phyloP scores from a whole-genome alignment of 257 asterid species.

The Leonotis leonurus region DNA sequence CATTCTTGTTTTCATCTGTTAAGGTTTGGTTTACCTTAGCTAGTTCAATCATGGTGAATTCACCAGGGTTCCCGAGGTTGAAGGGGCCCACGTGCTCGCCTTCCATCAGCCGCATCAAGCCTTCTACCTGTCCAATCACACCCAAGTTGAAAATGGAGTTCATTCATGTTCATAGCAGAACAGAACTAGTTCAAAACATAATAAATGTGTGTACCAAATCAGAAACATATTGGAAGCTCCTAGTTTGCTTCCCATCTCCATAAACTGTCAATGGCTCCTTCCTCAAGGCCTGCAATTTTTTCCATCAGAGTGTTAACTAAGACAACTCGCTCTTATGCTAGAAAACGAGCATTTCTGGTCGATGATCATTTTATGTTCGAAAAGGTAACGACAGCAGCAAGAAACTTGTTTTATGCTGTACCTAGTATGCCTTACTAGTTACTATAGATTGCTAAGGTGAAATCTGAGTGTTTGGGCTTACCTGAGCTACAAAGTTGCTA shows the following conservation, averaged over 20 bases:
- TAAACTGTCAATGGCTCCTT: slow-evolving; percentile 79
- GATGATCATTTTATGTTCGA: too few relatives aligned
- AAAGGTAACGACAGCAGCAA: too few relatives aligned
- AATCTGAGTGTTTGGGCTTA: slow-evolving; percentile 5
- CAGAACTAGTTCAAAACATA: too few relatives aligned
- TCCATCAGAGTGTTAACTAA: too few relatives aligned
- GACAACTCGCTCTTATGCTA: too few relatives aligned
- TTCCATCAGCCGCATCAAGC: slow-evolving; percentile 75
- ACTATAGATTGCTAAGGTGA: not conserved
- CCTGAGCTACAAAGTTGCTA: slow-evolving; percentile 95
- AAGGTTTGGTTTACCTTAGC: slow-evolving; percentile 59
- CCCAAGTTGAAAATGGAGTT: too few relatives aligned
- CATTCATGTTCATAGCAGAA: too few relatives aligned
- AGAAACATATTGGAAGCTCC: slow-evolving; percentile 88
- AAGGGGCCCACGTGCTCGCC: slow-evolving; percentile 84
- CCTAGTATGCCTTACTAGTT: not conserved
- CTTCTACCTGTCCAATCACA: slow-evolving; percentile 86
- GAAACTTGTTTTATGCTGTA: too few relatives aligned
- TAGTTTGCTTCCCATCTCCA: slow-evolving; percentile 94
- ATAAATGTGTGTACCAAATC: slow-evolving; percentile 52
- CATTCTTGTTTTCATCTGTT: not conserved
- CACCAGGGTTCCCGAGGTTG: slow-evolving; percentile 83
- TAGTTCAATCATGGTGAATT: slow-evolving; percentile 90
- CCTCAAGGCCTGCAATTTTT: slow-evolving; percentile 79
- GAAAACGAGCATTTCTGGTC: too few relatives aligned